A percentile compares a stretch with the other conserved stretches of the same genome.
These are phyloP conservation scores for Tetragonia tetragonoides DNA, from an alignment of 148 eudicot genomes.

Conservation along the genomic window DNA sequence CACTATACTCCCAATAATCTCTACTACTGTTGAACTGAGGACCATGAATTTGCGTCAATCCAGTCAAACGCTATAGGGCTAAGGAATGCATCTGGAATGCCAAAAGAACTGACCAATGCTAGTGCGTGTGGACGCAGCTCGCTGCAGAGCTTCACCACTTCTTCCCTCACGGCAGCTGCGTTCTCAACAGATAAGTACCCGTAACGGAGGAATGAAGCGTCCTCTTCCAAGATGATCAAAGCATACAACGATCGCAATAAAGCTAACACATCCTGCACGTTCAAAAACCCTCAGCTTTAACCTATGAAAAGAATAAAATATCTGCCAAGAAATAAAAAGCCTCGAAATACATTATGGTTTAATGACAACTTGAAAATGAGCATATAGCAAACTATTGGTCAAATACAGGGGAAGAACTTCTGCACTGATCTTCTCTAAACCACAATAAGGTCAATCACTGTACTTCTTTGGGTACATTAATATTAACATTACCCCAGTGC, in stretches of 20 bases:
- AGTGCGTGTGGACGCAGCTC: slow-evolving; percentile 88
- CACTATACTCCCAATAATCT: not conserved
- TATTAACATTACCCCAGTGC: too few species aligned
- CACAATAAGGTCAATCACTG: too few species aligned
- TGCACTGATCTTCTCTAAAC: too few species aligned
- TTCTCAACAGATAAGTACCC: slow-evolving; percentile 65
- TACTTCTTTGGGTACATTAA: too few species aligned
- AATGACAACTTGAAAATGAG: not conserved
- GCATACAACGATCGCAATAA: slow-evolving; percentile 71
- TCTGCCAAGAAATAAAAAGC: not conserved
- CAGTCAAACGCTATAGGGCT: slow-evolving; percentile 76
- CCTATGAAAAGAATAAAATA: not conserved
- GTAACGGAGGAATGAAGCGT: slow-evolving; percentile 80
- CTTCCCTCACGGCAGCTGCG: slow-evolving; percentile 71
- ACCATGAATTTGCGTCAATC: slow-evolving; percentile 70
- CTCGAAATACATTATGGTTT: not conserved
- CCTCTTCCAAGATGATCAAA: slow-evolving; percentile 73
- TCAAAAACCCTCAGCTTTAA: not conserved
- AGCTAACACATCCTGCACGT: slow-evolving; percentile 62
- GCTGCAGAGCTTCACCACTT: slow-evolving; percentile 70
- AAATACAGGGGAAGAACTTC: too few species aligned
- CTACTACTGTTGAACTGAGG: slow-evolving; percentile 34
- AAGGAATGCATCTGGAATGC: slow-evolving; percentile 69
- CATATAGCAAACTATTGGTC: not conserved
- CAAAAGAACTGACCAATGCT: slow-evolving; percentile 63